Evolutionary conservation across 495 filamentous ascomycete species (phyloP).

Genomic region (Tuber melanosporum): DNA sequence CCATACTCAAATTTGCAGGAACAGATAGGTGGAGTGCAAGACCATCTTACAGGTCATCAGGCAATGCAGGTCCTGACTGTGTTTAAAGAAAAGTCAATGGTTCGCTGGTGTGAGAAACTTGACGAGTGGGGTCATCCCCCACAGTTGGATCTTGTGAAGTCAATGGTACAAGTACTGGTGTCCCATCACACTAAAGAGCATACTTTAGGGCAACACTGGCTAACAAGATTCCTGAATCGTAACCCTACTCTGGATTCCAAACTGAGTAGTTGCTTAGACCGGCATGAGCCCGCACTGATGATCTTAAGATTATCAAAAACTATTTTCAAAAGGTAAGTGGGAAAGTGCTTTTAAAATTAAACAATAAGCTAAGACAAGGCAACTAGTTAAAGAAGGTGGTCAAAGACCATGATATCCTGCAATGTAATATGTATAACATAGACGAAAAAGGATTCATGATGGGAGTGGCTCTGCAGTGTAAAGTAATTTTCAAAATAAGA

Average conservation of each 20-base stretch:
- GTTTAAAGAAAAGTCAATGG: constrained; percentile 18
- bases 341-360: neutral
- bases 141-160: neutral
- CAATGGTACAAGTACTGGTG: neutral
- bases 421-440: constrained; percentile 20
- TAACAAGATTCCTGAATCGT: constrained; percentile 3
- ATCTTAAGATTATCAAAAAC: constrained; percentile 10
- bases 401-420: neutral
- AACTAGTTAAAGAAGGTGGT: constrained; percentile 4
- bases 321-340: constrained; percentile 18
- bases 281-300: neutral
- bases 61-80: neutral
- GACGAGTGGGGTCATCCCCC: constrained; percentile 11
- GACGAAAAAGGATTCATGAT: constrained; percentile 8
- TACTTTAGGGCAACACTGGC: constrained; percentile 2
- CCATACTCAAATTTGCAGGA: too few species aligned
- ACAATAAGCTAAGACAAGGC: neutral
- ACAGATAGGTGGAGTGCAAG: too few species aligned
- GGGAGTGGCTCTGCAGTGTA: constrained; percentile 4
- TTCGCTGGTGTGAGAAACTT: constrained; percentile 7
- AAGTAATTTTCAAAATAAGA: constrained; percentile 14
- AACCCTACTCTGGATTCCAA: neutral
- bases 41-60: too few species aligned
- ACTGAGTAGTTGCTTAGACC: neutral
- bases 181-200: neutral